A percentile compares a stretch with the other conserved stretches of the same genome.
These are phyloP conservation scores for Ensete ventricosum DNA, from an alignment of 176 grass and related monocot genomes.

Conservation along the genomic window DNA sequence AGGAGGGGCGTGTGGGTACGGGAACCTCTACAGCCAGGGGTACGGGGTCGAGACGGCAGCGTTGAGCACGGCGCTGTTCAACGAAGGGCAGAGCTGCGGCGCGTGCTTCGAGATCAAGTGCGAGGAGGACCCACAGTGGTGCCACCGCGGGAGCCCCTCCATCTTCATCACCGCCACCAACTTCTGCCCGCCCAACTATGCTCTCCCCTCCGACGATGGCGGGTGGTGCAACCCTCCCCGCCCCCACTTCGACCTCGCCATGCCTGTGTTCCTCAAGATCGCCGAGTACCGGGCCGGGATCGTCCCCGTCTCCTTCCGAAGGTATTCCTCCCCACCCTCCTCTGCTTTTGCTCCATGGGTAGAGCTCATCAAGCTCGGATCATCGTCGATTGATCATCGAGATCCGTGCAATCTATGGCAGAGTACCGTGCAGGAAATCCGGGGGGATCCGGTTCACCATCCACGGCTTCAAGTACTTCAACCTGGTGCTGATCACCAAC, in stretches of 20 bases:
- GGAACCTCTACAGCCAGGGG: slow-evolving; percentile 32
- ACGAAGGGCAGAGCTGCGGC: slow-evolving; percentile 48
- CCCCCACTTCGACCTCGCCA: slow-evolving; percentile 66
- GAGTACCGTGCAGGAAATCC: slow-evolving; percentile 14
- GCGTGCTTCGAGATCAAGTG: slow-evolving; percentile 76
- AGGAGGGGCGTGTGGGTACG: slow-evolving; percentile 10
- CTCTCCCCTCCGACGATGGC: slow-evolving; percentile 37
- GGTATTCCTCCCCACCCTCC: slow-evolving; percentile 19
- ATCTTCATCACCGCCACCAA: slow-evolving; percentile 75
- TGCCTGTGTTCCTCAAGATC: slow-evolving; percentile 59
- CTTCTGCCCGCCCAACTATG: slow-evolving; percentile 68
- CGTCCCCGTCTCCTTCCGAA: slow-evolving; percentile 64
- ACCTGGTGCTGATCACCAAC: slow-evolving; percentile 27
- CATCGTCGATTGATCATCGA: no score
- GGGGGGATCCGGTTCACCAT: slow-evolving; percentile 24
- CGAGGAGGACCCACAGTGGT: slow-evolving; percentile 43
- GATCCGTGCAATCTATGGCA: not conserved
- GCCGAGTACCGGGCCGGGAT: slow-evolving; percentile 78
- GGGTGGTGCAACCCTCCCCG: slow-evolving; percentile 89
- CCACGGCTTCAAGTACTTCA: slow-evolving; percentile 20
- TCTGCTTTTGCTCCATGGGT: no score
- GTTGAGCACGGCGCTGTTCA: slow-evolving; percentile 56
- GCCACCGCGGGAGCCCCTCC: slow-evolving; percentile 26
- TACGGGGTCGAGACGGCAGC: slow-evolving; percentile 74
- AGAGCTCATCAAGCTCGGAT: no score